Percentiles rank a stretch among this genome's conserved stretches.
These are phyloP conservation scores for Candida mesenterica DNA, from an alignment of 1,139 yeast species.

Conservation along the genomic window DNA sequence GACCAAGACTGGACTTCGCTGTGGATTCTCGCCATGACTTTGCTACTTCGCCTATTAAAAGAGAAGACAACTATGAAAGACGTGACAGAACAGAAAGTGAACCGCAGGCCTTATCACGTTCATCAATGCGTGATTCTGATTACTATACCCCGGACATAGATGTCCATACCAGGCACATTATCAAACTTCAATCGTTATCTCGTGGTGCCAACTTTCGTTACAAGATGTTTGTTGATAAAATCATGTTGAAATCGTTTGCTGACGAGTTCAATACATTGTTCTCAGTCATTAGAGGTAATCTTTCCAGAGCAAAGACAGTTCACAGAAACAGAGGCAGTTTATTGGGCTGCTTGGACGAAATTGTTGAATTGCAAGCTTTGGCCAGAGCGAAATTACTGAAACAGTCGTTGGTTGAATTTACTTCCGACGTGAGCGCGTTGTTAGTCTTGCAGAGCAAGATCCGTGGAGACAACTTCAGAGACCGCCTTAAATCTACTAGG, in stretches of 20 bases:
- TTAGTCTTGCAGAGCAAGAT: conserved; percentile 25
- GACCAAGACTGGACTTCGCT: neutral
- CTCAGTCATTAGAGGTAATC: conserved; percentile 43
- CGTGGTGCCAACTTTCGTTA: conserved; percentile 68
- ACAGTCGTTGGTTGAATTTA: conserved; percentile 11
- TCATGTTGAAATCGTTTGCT: conserved; percentile 55
- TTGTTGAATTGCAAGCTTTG: conserved; percentile 38
- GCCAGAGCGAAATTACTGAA: conserved; percentile 27
- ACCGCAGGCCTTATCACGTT: neutral
- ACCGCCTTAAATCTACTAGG: conserved; percentile 6
- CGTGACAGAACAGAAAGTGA: neutral
- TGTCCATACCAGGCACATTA: conserved; percentile 16
- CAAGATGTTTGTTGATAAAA: conserved; percentile 57
- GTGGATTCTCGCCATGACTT: too few relatives aligned
- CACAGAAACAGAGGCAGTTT: conserved; percentile 42
- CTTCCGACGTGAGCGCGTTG: conserved; percentile 6
- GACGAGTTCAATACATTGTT: conserved; percentile 41
- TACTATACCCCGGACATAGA: conserved; percentile 29
- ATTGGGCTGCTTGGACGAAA: conserved; percentile 23
- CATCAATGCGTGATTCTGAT: conserved; percentile 4
- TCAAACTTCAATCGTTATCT: conserved; percentile 58
- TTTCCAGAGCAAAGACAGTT: conserved; percentile 32
- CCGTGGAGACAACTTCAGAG: conserved; percentile 28
- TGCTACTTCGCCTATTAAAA: too few relatives aligned
- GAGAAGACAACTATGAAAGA: neutral